Evolutionary conservation across 106 monocot genomes (phyloP).

Genomic region (Platanthera guangdongensis): DNA sequence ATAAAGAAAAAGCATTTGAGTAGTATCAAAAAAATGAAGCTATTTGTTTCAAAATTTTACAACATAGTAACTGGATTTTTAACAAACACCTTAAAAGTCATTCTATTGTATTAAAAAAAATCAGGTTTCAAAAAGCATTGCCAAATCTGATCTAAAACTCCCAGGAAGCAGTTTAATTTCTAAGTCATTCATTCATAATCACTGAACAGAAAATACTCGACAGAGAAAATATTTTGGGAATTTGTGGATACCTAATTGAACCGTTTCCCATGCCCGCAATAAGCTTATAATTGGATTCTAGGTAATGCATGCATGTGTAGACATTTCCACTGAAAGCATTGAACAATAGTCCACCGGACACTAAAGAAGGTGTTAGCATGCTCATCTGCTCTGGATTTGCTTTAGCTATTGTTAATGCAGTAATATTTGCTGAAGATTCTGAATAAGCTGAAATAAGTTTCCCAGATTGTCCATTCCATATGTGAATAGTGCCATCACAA

Average conservation of each 20-base stretch:
- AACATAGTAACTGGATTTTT: no score
- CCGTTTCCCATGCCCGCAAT: constrained; percentile 91
- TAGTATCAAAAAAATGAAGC: no score
- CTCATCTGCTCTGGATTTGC: constrained; percentile 45
- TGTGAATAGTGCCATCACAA: constrained; percentile 93
- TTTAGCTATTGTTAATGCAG: constrained; percentile 24
- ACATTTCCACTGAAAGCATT: constrained; percentile 77
- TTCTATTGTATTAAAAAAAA: no score
- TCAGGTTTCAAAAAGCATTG: no score
- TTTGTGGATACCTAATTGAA: constrained; percentile 61
- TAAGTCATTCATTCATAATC: background rate
- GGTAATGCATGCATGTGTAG: constrained; percentile 86
- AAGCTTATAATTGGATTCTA: constrained; percentile 55
- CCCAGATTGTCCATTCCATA: constrained; percentile 89
- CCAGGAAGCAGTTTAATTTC: background rate
- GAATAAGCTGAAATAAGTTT: constrained; percentile 73
- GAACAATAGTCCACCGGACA: constrained; percentile 73
- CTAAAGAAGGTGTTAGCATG: constrained; percentile 43
- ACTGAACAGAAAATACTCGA: background rate
- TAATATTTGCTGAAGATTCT: constrained; percentile 49
- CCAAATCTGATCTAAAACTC: background rate
- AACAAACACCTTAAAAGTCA: no score
- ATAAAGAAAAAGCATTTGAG: no score
- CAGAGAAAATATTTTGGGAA: background rate
- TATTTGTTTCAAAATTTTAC: no score